Evolutionary conservation across 371 early-diverging fungal species (phyloP).

Genomic region (Mucor mucedo): DNA sequence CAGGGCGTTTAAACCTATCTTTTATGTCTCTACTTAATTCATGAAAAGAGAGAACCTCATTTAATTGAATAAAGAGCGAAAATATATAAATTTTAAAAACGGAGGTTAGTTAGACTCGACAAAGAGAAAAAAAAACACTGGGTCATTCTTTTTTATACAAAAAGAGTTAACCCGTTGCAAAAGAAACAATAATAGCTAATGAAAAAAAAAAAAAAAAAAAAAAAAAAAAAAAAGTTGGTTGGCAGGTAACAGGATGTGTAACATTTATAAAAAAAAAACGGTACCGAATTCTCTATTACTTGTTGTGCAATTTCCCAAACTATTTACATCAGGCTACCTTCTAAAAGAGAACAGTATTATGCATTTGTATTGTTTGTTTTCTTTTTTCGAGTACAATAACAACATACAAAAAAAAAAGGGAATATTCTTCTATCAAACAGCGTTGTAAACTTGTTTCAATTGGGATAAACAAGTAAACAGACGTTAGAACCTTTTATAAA

Average conservation of each 20-base stretch:
- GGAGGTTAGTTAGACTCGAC: too few species aligned
- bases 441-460: slow-evolving; percentile 8
- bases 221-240: too few species aligned
- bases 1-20: too few species aligned
- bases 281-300: not conserved
- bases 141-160: too few species aligned
- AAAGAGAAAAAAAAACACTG: too few species aligned
- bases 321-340: slow-evolving; percentile 19
- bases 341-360: slow-evolving; percentile 5
- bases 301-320: not conserved
- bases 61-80: too few species aligned
- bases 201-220: too few species aligned
- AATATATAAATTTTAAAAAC: too few species aligned
- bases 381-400: not conserved
- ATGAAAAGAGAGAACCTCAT: too few species aligned
- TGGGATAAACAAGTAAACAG: slow-evolving; percentile 3
- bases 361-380: slow-evolving; percentile 7
- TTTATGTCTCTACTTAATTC: too few species aligned
- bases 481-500: not conserved
- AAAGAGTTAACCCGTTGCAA: too few species aligned
- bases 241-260: not conserved
- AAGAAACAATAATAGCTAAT: too few species aligned
- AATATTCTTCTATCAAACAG: not conserved
- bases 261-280: not conserved
- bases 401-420: not conserved